These are phyloP conservation scores for Neonectria sp. DNA, from an alignment of 2,329 filamentous ascomycete genomes.

Conservation along the genomic window DNA sequence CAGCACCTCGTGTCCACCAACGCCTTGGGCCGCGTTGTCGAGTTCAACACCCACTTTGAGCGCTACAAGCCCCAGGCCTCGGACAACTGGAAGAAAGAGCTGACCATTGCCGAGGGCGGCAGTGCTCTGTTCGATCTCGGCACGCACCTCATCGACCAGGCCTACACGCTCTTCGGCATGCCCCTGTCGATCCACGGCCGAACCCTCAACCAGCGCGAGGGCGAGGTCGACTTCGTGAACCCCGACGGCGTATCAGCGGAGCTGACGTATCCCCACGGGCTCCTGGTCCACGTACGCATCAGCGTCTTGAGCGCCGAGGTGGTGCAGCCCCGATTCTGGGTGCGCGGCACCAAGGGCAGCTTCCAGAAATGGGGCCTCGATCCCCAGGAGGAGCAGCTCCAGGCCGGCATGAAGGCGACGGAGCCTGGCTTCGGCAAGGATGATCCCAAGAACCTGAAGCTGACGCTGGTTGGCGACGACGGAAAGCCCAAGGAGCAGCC, in stretches of 20 bases:
- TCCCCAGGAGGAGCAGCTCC: conserved; percentile 82
- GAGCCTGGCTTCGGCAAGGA: conserved; percentile 78
- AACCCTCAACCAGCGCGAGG: conserved; percentile 75
- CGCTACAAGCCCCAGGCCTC: conserved; percentile 75
- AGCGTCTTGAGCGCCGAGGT: conserved; percentile 78
- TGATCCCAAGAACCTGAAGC: conserved; percentile 69
- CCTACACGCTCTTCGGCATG: conserved; percentile 78
- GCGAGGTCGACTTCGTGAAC: conserved; percentile 61
- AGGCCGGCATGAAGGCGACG: conserved; percentile 72
- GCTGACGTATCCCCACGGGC: conserved; percentile 74
- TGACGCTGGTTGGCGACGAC: conserved; percentile 69
- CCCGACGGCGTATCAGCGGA: conserved; percentile 75
- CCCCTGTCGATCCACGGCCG: conserved; percentile 78
- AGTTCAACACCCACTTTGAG: conserved; percentile 88
- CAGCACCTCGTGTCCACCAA: conserved; percentile 72
- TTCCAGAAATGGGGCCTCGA: conserved; percentile 82
- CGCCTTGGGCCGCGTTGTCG: conserved; percentile 78
- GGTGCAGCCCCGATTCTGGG: conserved; percentile 82
- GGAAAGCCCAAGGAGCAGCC: conserved; percentile 65
- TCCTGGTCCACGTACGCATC: conserved; percentile 79
- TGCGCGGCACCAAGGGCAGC: conserved; percentile 80
- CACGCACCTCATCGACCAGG: conserved; percentile 83
- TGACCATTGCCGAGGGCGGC: conserved; percentile 73
- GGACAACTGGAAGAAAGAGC: conserved; percentile 76
- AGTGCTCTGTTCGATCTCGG: conserved; percentile 83